Percentiles rank a stretch among this genome's conserved stretches.
These are phyloP conservation scores for Bipolaris zeicola DNA, from an alignment of 2,329 filamentous ascomycete genomes.

Conservation along the genomic window DNA sequence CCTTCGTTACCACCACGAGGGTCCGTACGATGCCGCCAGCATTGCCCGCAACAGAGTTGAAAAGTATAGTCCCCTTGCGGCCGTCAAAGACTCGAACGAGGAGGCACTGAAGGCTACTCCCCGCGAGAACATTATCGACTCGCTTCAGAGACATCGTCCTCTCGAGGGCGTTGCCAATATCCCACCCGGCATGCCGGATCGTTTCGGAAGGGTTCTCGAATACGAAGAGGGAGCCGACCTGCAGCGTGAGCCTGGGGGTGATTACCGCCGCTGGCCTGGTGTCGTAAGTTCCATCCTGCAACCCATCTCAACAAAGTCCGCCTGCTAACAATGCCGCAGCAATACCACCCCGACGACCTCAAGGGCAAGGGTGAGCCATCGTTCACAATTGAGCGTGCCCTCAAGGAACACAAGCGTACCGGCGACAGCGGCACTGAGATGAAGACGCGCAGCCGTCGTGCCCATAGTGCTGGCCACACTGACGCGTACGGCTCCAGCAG, in stretches of 20 bases:
- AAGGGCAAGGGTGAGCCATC: slow-evolving; percentile 83
- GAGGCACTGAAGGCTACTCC: slow-evolving; percentile 84
- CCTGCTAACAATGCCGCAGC: slow-evolving; percentile 30
- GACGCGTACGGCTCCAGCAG: slow-evolving; percentile 37
- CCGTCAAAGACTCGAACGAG: slow-evolving; percentile 72
- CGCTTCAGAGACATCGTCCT: slow-evolving; percentile 73
- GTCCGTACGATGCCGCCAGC: slow-evolving; percentile 85
- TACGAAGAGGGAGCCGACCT: slow-evolving; percentile 89
- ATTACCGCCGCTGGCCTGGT: slow-evolving; percentile 77
- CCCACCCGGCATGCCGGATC: slow-evolving; percentile 73
- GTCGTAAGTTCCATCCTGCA: slow-evolving; percentile 63
- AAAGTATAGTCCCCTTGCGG: slow-evolving; percentile 73
- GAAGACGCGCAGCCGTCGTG: slow-evolving; percentile 44
- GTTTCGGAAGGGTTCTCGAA: slow-evolving; percentile 70
- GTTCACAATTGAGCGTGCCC: slow-evolving; percentile 70
- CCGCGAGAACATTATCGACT: slow-evolving; percentile 74
- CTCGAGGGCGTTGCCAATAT: slow-evolving; percentile 79
- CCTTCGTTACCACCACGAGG: slow-evolving; percentile 81
- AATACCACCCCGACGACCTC: slow-evolving; percentile 76
- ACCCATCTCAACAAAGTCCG: background rate
- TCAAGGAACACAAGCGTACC: slow-evolving; percentile 63
- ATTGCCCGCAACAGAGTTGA: slow-evolving; percentile 72
- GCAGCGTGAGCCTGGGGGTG: slow-evolving; percentile 79
- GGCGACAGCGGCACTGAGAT: slow-evolving; percentile 52
- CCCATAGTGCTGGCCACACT: slow-evolving; percentile 45